These are phyloP conservation scores for Periconia macrospinosa DNA, from an alignment of 2,329 filamentous ascomycete genomes.

Conservation along the genomic window DNA sequence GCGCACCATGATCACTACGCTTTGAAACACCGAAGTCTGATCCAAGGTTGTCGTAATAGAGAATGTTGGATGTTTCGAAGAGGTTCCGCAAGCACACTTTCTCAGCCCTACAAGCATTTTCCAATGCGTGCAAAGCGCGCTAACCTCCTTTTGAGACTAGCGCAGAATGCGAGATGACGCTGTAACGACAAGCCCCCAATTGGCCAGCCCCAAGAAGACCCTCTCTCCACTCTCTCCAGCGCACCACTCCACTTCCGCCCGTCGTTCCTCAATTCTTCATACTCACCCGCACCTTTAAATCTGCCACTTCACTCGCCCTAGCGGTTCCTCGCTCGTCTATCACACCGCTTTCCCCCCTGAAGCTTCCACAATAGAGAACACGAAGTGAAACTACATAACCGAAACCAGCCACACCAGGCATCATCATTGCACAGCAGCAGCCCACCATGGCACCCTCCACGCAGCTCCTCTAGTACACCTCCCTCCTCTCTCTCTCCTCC, in stretches of 20 bases:
- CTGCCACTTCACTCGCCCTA: not conserved
- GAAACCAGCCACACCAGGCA: not conserved
- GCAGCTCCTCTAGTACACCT: slow-evolving; percentile 43
- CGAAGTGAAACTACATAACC: too few relatives aligned
- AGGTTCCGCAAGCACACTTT: too few relatives aligned
- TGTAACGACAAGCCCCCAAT: not conserved
- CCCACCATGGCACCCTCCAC: slow-evolving; percentile 40
- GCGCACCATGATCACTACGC: slow-evolving; percentile 71
- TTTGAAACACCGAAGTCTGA: not conserved
- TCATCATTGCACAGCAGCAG: not conserved
- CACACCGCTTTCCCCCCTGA: too few relatives aligned
- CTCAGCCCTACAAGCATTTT: slow-evolving; percentile 5
- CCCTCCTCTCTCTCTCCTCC: not conserved
- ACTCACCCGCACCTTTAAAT: too few relatives aligned
- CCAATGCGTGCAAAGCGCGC: not conserved
- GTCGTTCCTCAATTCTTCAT: not conserved
- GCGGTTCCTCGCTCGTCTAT: too few relatives aligned
- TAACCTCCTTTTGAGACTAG: not conserved
- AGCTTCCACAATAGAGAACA: too few relatives aligned
- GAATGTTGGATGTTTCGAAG: not conserved
- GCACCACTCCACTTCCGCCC: not conserved
- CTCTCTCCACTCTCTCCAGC: not conserved
- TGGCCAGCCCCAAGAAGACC: not conserved
- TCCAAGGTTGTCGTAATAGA: not conserved
- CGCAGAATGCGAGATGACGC: slow-evolving; percentile 3